phyloP scores from a whole-genome alignment of 139 green algal genomes.

The Nannochloris sp. region DNA sequence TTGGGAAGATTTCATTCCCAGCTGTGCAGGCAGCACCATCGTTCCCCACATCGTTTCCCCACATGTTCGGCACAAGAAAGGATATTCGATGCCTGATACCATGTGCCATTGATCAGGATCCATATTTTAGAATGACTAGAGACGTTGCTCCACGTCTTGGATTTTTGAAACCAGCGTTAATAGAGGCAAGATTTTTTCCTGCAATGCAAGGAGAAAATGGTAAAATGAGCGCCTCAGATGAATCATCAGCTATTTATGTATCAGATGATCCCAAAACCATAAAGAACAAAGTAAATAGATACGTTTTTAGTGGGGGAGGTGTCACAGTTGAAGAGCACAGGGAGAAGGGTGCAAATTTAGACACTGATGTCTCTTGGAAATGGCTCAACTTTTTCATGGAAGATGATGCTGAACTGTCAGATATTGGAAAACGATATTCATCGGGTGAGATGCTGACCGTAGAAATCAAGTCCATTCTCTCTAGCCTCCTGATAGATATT shows the following conservation, averaged over 20 bases:
- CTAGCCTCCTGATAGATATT: conserved; percentile 67
- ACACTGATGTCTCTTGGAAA: conserved; percentile 91
- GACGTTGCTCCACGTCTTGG: conserved; percentile 81
- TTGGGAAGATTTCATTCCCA: conserved; percentile 94
- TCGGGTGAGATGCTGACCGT: conserved; percentile 87
- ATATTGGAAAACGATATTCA: conserved; percentile 78
- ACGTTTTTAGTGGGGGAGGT: conserved; percentile 88
- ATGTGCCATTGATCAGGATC: conserved; percentile 96
- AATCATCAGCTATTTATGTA: conserved; percentile 87
- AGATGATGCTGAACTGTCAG: conserved; percentile 70
- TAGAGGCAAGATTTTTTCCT: conserved; percentile 72
- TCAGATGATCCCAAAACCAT: conserved; percentile 79
- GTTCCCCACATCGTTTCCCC: conserved; percentile 89
- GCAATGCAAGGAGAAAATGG: conserved; percentile 88
- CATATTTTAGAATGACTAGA: conserved; percentile 91
- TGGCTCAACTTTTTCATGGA: conserved; percentile 98
- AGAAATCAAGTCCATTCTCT: conserved; percentile 87
- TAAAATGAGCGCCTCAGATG: conserved; percentile 93
- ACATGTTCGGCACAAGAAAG: conserved; percentile 85
- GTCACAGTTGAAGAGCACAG: conserved; percentile 86
- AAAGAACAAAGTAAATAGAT: conserved; percentile 86
- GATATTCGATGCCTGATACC: conserved; percentile 93
- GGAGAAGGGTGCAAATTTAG: conserved; percentile 75
- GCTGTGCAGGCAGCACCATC: conserved; percentile 85
- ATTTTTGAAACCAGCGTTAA: conserved; percentile 78